phyloP scores from a whole-genome alignment of 352 stramenopile genomes.

The Phytopythium mirpurense region DNA sequence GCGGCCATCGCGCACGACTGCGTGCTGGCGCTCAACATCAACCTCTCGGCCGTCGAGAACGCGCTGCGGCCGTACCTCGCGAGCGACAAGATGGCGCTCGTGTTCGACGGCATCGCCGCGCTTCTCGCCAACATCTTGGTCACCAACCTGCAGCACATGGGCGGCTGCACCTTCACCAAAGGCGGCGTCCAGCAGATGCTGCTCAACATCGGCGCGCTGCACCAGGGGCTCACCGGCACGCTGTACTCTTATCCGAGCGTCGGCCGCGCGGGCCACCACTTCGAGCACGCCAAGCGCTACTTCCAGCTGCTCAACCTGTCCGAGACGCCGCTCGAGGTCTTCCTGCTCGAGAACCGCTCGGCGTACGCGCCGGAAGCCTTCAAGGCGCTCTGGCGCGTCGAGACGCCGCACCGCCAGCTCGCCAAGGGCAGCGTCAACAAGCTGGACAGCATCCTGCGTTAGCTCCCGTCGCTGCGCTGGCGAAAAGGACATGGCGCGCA shows the following conservation, averaged over 20 bases:
- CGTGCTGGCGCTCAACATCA: conserved; percentile 71
- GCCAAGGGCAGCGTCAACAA: conserved; percentile 79
- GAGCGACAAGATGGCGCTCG: conserved; percentile 68
- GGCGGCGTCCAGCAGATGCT: conserved; percentile 78
- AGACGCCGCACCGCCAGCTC: conserved; percentile 68
- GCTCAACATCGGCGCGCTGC: conserved; percentile 67
- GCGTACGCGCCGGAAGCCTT: conserved; percentile 56
- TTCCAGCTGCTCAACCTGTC: conserved; percentile 67
- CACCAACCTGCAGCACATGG: conserved; percentile 58
- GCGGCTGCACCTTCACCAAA: conserved; percentile 51
- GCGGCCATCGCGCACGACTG: conserved; percentile 65
- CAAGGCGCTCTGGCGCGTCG: conserved; percentile 68
- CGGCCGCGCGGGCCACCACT: conserved; percentile 38
- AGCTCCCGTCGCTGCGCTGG: conserved; percentile 5
- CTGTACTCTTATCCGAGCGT: conserved; percentile 66
- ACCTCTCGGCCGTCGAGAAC: conserved; percentile 69
- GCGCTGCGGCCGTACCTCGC: conserved; percentile 65
- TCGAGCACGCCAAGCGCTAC: conserved; percentile 77
- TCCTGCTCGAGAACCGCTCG: conserved; percentile 67
- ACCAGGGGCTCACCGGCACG: conserved; percentile 66
- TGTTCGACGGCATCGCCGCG: conserved; percentile 68
- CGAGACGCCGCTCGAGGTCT: conserved; percentile 75
- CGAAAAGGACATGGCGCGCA: not conserved
- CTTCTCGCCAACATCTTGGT: conserved; percentile 63
- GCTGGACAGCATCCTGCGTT: conserved; percentile 73